Conservation (phyloP, 441 rosid species). For the Oxalis stricta region DNA sequence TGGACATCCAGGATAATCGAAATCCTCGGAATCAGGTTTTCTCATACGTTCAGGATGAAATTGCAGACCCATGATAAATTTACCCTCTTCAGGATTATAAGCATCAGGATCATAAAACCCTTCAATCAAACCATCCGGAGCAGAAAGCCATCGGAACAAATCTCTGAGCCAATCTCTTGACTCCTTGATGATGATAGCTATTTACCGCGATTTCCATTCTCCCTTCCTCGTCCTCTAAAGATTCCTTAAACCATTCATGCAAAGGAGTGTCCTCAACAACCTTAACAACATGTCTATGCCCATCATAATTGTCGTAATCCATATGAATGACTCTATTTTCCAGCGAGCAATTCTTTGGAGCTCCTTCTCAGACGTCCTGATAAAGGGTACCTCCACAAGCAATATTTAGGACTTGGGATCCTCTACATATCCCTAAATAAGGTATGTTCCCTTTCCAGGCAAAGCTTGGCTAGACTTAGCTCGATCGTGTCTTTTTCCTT, state of each 20-base stretch:
- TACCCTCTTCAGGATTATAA: constrained; percentile 40
- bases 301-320: constrained; percentile 35
- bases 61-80: constrained; percentile 51
- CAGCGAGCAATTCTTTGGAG: constrained; percentile 14
- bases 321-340: constrained; percentile 23
- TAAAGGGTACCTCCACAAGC: constrained; percentile 75
- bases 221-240: constrained; percentile 17
- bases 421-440: constrained; percentile 69
- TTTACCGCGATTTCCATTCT: constrained; percentile 38
- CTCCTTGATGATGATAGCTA: constrained; percentile 56
- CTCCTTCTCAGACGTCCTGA: constrained; percentile 56
- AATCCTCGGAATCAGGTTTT: constrained; percentile 18
- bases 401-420: constrained; percentile 75
- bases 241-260: constrained; percentile 35
- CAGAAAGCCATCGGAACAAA: constrained; percentile 51
- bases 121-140: constrained; percentile 41
- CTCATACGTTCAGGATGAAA: constrained; percentile 50
- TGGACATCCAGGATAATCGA: constrained; percentile 69
- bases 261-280: constrained; percentile 30
- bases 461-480: constrained; percentile 47
- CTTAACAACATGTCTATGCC: constrained; percentile 31
- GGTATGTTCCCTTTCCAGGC: constrained; percentile 75
- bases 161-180: constrained; percentile 37
- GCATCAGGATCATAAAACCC: constrained; percentile 48
- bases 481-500: constrained; percentile 67